Evolutionary conservation across 2,329 filamentous ascomycete genomes (phyloP), one percentile per base, ranked within the genome.

Genomic region (Aspergillus novoparasiticus): DNA sequence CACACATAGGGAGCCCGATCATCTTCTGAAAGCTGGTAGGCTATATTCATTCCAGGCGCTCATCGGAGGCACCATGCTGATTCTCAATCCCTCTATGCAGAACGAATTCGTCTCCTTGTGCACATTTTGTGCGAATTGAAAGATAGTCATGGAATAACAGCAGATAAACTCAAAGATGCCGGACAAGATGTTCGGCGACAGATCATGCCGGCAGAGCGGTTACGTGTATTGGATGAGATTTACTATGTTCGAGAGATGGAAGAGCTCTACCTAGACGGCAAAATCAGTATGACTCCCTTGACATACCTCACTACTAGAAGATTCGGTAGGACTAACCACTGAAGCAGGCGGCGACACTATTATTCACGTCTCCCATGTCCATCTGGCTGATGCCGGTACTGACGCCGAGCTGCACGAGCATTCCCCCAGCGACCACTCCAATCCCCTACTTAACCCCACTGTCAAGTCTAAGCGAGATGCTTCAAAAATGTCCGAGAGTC

Each of bases 1-100:
- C 48, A 78, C 71, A 14, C 81, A 82, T 64, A 75, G 72, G 61
- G 81, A 82, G 63, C 80, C 81, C 10, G 80, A 82, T 64, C 81
- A 83, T 69, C 72, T 81, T 21, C 71, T 73, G 39, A 81, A 80
- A 64, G 69, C 72, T 56, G 76, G 80, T 81, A 73, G 65, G 76
- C 39, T 14, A 23, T 36, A 9, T 34, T n/a, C 21, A 21, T 55
- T 32, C 48, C n/a, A 28, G 21, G 26, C 28, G 10, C 4, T 57
- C 39, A 1, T 36, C 26, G 30, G 10, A 41, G 39, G 19, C 23
- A 6, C 28, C 10, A 16, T 59, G 36, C 45, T 67, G n/a, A 64
- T 30, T 6, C n/a, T 4, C 10, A 6, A n/a, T 19, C 3, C 36
- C n/a, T 36, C 2, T 9, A 9, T 6, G 14, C 36, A 80, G 78